phyloP scores from a whole-genome alignment of 1,139 yeast genomes.

The Tardiomyces depauwii region DNA sequence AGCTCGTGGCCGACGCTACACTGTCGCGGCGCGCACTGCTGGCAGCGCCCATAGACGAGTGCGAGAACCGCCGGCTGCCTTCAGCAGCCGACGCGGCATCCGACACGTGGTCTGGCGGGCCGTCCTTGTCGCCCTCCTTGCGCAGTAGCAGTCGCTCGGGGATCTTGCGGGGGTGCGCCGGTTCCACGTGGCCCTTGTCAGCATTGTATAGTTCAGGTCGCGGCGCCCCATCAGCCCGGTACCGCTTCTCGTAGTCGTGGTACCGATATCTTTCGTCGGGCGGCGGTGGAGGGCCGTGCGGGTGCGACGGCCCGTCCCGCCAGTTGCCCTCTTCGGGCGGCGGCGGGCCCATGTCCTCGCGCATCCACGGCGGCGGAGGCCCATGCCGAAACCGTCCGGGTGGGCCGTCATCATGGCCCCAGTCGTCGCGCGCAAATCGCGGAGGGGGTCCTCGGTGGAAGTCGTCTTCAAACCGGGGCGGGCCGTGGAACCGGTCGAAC shows the following conservation, averaged over 20 bases:
- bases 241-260: slow-evolving; percentile 20
- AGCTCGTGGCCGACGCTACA: slow-evolving; percentile 3
- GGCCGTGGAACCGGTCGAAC: neutral
- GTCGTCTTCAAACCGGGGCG: neutral
- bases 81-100: neutral
- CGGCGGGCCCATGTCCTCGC: slow-evolving; percentile 4
- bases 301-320: neutral
- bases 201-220: slow-evolving; percentile 24
- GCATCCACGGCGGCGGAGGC: slow-evolving; percentile 7
- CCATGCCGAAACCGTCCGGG: slow-evolving; percentile 1
- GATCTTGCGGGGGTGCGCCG: slow-evolving; percentile 6
- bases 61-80: neutral
- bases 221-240: slow-evolving; percentile 18
- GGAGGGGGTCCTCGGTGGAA: neutral
- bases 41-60: slow-evolving; percentile 2
- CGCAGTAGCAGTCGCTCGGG: slow-evolving; percentile 1
- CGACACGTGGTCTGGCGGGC: neutral
- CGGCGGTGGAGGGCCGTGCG: neutral
- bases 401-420: neutral
- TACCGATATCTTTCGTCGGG: slow-evolving; percentile 16
- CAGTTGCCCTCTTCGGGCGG: slow-evolving; percentile 4
- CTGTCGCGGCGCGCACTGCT: slow-evolving; percentile 1
- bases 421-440: neutral
- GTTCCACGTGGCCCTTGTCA: slow-evolving; percentile 21
- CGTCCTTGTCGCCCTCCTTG: neutral